These are phyloP conservation scores for Globisporangium heterothallicum DNA, from an alignment of 352 stramenopile species.

Conservation along the genomic window DNA sequence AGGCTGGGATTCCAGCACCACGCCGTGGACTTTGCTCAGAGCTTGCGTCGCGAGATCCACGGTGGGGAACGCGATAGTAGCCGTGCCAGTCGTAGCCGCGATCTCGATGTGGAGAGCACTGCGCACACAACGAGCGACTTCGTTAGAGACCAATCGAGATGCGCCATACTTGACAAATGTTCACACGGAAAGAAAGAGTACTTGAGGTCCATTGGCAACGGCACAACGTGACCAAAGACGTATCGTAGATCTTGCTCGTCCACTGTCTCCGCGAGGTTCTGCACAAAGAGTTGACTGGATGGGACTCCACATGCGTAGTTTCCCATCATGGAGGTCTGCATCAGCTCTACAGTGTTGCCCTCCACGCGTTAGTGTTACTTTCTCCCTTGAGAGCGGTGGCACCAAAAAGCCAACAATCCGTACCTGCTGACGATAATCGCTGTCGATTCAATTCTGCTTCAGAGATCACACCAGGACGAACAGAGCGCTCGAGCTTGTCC, in stretches of 20 bases:
- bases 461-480: conserved; percentile 53
- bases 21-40: conserved; percentile 38
- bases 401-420: neutral
- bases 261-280: conserved; percentile 35
- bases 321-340: conserved; percentile 27
- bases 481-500: conserved; percentile 1
- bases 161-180: too few relatives aligned
- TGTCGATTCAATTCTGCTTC: conserved; percentile 42
- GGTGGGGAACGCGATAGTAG: conserved; percentile 21
- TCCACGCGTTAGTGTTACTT: too few relatives aligned
- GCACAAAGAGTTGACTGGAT: conserved; percentile 26
- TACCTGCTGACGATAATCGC: conserved; percentile 31
- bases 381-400: too few relatives aligned
- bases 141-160: neutral
- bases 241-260: conserved; percentile 52
- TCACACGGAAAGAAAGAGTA: conserved; percentile 13
- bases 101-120: conserved; percentile 15
- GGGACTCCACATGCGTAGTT: conserved; percentile 28
- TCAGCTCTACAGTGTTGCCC: conserved; percentile 18
- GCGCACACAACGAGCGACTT: neutral
- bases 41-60: conserved; percentile 29
- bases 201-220: conserved; percentile 26
- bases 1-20: conserved; percentile 38
- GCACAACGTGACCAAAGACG: conserved; percentile 54
- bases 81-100: neutral